Evolutionary conservation across 176 grass and related monocot genomes (phyloP).

Genomic region (Lolium perenne): DNA sequence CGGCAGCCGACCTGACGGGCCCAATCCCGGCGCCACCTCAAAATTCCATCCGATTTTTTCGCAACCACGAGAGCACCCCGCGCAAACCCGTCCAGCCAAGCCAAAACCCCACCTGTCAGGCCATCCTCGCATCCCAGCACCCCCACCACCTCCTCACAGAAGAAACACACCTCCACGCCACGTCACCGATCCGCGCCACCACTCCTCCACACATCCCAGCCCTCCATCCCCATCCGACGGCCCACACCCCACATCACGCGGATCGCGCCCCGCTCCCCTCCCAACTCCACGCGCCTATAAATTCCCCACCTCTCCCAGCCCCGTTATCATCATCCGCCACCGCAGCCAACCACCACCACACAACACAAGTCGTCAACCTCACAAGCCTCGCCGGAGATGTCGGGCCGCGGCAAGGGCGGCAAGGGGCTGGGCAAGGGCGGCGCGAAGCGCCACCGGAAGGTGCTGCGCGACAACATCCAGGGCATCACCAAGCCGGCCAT

Average conservation of each 20-base stretch:
- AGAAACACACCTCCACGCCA: slow-evolving; percentile 69
- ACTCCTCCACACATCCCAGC: rapidly evolving
- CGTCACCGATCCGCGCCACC: slow-evolving; percentile 66
- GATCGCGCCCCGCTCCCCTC: slow-evolving; percentile 18
- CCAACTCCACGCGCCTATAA: slow-evolving; percentile 36
- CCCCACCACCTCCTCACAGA: slow-evolving; percentile 46
- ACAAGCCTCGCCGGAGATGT: slow-evolving; percentile 55
- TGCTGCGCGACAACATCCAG: slow-evolving; percentile 96
- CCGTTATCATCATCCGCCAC: neutral
- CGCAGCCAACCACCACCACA: neutral
- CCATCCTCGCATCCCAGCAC: neutral
- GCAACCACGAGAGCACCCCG: slow-evolving; percentile 1
- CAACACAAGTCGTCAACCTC: neutral
- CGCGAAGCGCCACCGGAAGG: slow-evolving; percentile 85
- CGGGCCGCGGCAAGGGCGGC: slow-evolving; percentile 85
- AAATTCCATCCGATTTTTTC: slow-evolving; percentile 30
- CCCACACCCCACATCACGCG: neutral
- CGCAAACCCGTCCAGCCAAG: neutral
- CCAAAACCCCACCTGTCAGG: neutral
- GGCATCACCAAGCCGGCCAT: slow-evolving; percentile 97
- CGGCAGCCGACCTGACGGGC: no score
- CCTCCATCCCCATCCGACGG: slow-evolving; percentile 45
- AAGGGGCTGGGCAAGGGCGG: slow-evolving; percentile 92
- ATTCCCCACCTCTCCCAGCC: neutral
- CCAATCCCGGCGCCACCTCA: neutral